A percentile compares a stretch with the other conserved stretches of the same genome.
phyloP scores from a whole-genome alignment of 805 yeast genomes.

The Nakazawaea holstii region DNA sequence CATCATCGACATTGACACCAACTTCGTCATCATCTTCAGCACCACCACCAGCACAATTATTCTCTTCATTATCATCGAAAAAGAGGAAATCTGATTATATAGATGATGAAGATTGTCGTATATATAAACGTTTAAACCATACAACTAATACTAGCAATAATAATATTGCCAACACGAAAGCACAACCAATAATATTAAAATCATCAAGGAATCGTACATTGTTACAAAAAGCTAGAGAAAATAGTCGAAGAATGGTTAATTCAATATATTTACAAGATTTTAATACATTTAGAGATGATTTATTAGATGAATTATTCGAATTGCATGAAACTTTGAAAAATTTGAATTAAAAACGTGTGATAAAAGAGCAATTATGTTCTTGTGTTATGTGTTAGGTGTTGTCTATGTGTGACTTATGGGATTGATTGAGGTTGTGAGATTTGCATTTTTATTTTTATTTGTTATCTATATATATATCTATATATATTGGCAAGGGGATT shows the following conservation, averaged over 20 bases:
- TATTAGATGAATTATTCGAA: constrained; percentile 7
- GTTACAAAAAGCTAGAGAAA: background rate
- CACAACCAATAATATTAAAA: background rate
- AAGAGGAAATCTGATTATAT: background rate
- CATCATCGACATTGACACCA: background rate
- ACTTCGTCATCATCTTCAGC: too few species aligned
- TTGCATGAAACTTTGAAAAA: constrained; percentile 1
- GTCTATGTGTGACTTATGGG: too few species aligned
- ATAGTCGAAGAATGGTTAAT: background rate
- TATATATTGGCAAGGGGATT: too few species aligned
- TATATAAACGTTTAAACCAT: background rate
- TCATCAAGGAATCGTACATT: background rate
- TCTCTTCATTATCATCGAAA: background rate
- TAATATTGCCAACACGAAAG: background rate
- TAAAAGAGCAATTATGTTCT: background rate
- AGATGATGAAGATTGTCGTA: background rate
- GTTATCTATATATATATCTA: too few species aligned
- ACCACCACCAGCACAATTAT: background rate
- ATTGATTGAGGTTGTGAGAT: too few species aligned
- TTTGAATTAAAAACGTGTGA: background rate
- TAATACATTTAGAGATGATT: constrained; percentile 7
- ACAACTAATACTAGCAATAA: background rate
- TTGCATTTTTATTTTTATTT: too few species aligned
- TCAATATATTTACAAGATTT: constrained; percentile 10
- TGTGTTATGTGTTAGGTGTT: too few species aligned